Evolutionary conservation across 805 yeast species (phyloP), one percentile per base, ranked within the genome.

Genomic region (Teunomyces tritomae): DNA sequence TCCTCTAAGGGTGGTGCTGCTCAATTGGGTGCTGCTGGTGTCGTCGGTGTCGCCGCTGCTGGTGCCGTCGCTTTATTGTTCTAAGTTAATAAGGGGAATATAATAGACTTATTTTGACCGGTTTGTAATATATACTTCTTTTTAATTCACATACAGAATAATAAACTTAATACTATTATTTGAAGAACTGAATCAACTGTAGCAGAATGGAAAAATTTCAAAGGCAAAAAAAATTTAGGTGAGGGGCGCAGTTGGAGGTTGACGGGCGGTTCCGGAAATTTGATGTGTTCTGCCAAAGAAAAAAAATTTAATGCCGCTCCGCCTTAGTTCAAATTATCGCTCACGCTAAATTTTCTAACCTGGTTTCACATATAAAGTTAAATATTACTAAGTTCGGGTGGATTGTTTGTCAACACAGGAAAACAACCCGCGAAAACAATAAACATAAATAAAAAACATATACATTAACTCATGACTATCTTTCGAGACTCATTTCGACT

Each of bases 11-110:
- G 66, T 65, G 73, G 76, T 59, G 81, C 78, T 60, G 84, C 79
- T 61, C 75, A 73, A 69, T 40, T 46, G 33, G 53, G 50, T 36
- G 77, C 79, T 54, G 74, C 78, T 65, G 83, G 84, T 73, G 86
- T 83, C 65, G 73, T 84, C 62, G 91, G 89, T 80, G 90, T 87
- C 62, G 88, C 84, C 67, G 87, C 86, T 59, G 91, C 90, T 58
- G 91, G 90, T 64, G 91, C 89, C 79, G 83, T 84, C 58, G 77
- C 82, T 70, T 53, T 78, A 70, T 62, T 74, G 56, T 74, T 70
- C 71, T 67, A 40, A 74, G 74, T 39, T 55, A 55, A 8, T 63
- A 37, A 37, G 40, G 40, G 40, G 40, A 32, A 37, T 37, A 37
- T 37, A 37, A 37, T 37, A 37, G 40, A 37, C 40, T 37, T 28